These are phyloP conservation scores for Metroxylon sagu DNA, from an alignment of 176 grass and related monocot species.

Conservation along the genomic window DNA sequence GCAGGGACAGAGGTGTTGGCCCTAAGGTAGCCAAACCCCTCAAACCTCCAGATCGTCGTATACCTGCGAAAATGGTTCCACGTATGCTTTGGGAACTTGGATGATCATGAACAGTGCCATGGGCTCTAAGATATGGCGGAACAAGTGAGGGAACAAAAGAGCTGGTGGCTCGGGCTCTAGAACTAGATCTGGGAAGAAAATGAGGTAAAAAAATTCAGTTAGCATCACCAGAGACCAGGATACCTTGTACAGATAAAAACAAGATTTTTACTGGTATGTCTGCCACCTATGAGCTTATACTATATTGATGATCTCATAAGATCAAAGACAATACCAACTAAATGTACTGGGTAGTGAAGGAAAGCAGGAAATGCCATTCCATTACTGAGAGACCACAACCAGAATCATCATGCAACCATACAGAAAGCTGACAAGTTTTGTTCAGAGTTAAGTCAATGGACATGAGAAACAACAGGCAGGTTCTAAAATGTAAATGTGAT, in stretches of 20 bases:
- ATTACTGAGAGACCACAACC: too few species aligned
- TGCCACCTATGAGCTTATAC: too few species aligned
- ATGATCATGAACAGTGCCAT: slow-evolving; percentile 40
- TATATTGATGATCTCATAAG: too few species aligned
- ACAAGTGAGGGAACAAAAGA: slow-evolving; percentile 61
- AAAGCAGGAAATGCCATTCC: too few species aligned
- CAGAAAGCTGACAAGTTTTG: too few species aligned
- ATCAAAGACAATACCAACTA: too few species aligned
- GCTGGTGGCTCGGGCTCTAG: slow-evolving; percentile 40
- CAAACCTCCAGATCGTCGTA: slow-evolving; percentile 36
- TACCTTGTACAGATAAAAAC: neutral
- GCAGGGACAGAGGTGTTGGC: slow-evolving; percentile 26
- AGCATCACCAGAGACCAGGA: slow-evolving; percentile 2
- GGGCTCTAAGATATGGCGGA: slow-evolving; percentile 51
- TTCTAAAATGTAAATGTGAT: too few species aligned
- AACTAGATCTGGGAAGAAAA: slow-evolving; percentile 49
- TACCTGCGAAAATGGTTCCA: slow-evolving; percentile 18
- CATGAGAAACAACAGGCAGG: too few species aligned
- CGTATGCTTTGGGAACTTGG: slow-evolving; percentile 39
- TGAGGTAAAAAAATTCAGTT: neutral
- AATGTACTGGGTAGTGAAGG: too few species aligned
- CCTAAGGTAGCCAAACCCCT: slow-evolving; percentile 24
- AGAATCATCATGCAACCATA: too few species aligned
- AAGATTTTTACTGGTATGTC: neutral
- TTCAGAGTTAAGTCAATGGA: too few species aligned